These are phyloP conservation scores for Raphanus raphanistrum DNA, from an alignment of 345 rosid species.

Conservation along the genomic window DNA sequence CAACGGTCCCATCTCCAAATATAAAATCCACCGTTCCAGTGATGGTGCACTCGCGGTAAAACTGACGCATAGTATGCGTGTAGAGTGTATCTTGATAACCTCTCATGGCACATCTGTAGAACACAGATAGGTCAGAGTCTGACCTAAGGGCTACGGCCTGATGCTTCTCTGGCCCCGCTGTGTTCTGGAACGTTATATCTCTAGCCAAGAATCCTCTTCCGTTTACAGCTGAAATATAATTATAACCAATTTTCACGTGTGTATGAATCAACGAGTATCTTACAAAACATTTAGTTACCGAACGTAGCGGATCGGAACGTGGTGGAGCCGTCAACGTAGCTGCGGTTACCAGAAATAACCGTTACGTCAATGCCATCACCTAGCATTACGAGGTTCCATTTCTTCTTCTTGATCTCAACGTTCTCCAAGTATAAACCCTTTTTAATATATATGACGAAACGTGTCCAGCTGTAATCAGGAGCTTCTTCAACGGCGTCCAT, in stretches of 20 bases:
- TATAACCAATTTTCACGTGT: not conserved
- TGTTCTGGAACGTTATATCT: conserved; percentile 82
- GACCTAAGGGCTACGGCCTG: conserved; percentile 87
- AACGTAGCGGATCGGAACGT: conserved; percentile 91
- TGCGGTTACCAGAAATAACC: conserved; percentile 67
- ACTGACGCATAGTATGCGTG: conserved; percentile 86
- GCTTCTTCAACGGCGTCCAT: conserved; percentile 64
- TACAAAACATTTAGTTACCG: conserved; percentile 43
- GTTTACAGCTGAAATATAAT: conserved; percentile 59
- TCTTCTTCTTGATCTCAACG: conserved; percentile 81
- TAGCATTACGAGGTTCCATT: conserved; percentile 77
- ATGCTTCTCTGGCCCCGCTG: conserved; percentile 86
- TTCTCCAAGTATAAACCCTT: conserved; percentile 71
- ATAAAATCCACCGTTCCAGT: conserved; percentile 88
- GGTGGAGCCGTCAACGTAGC: conserved; percentile 73
- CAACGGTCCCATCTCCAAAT: conserved; percentile 71
- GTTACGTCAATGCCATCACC: conserved; percentile 79
- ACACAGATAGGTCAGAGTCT: conserved; percentile 77
- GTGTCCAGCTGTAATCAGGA: conserved; percentile 61
- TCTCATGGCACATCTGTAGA: conserved; percentile 56
- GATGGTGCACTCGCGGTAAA: conserved; percentile 77
- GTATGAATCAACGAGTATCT: not conserved
- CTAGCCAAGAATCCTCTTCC: conserved; percentile 86
- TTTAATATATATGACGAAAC: conserved; percentile 59
- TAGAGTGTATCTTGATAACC: conserved; percentile 92